phyloP scores from a whole-genome alignment of 139 green algal species.

The Volvox africanus region DNA sequence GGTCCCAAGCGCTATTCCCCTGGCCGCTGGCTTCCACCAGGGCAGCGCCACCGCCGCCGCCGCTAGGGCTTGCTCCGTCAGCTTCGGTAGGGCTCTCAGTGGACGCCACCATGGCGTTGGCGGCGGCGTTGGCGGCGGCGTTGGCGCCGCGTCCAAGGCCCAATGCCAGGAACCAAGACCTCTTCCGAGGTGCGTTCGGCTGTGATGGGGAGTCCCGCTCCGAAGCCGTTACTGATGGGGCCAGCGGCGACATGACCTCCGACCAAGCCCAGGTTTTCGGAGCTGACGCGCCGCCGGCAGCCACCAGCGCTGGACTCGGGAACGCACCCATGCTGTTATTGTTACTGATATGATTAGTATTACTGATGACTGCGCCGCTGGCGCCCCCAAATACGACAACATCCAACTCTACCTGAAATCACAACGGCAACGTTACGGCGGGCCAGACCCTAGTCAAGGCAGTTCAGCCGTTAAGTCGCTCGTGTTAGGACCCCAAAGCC shows the following conservation, averaged over 20 bases:
- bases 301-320: background rate
- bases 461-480: no score
- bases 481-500: no score
- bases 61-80: background rate
- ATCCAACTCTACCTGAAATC: background rate
- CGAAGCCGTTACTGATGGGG: no score
- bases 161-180: slow-evolving; percentile 16
- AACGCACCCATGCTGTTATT: background rate
- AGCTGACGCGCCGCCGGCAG: background rate
- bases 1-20: background rate
- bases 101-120: background rate
- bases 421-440: no score
- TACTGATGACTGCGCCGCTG: background rate
- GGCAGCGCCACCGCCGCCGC: no score
- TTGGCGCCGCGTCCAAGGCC: background rate
- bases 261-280: background rate
- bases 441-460: no score
- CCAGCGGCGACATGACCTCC: background rate
- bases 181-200: background rate
- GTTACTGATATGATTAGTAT: background rate
- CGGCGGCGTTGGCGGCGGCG: background rate
- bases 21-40: background rate
- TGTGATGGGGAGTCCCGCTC: no score
- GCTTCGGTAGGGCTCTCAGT: background rate
- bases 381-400: background rate